Conservation (phyloP, 768 basidiomycete genomes). For the Podaxis mareebaensis region DNA sequence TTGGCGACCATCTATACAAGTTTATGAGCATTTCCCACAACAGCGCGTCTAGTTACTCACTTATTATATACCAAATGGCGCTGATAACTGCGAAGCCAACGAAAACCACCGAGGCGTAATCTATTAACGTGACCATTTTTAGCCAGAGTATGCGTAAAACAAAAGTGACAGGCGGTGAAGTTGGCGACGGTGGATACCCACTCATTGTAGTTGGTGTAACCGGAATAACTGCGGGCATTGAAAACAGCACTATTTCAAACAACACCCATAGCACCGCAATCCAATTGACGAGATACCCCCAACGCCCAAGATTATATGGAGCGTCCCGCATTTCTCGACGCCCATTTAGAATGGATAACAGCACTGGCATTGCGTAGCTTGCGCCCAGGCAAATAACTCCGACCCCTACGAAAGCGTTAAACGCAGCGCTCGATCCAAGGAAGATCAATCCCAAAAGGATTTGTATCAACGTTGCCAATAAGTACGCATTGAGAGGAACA, state of each 20-base stretch:
- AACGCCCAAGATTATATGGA: conserved; percentile 48
- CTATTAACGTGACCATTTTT: conserved; percentile 30
- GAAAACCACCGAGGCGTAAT: conserved; percentile 69
- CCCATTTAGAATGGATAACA: conserved; percentile 47
- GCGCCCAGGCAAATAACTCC: conserved; percentile 66
- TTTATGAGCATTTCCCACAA: conserved; percentile 7
- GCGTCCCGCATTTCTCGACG: conserved; percentile 48
- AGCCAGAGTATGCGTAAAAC: not conserved
- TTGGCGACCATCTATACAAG: conserved; percentile 38
- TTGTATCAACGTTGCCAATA: conserved; percentile 59
- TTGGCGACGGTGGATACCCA: conserved; percentile 21
- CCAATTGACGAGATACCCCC: conserved; percentile 47
- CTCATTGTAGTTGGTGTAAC: conserved; percentile 51
- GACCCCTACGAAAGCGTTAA: conserved; percentile 69
- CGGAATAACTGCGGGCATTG: conserved; percentile 66
- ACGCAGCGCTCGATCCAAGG: conserved; percentile 61
- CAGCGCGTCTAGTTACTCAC: conserved; percentile 33
- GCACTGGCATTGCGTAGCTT: conserved; percentile 65
- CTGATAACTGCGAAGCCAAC: conserved; percentile 61
- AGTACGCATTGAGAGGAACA: conserved; percentile 60
- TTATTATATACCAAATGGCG: conserved; percentile 59
- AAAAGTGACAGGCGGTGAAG: not conserved
- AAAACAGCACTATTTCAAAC: conserved; percentile 66
- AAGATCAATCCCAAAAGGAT: conserved; percentile 62
- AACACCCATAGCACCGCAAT: conserved; percentile 58